phyloP scores from a whole-genome alignment of 179 eudicot species.

The Dionaea muscipula region DNA sequence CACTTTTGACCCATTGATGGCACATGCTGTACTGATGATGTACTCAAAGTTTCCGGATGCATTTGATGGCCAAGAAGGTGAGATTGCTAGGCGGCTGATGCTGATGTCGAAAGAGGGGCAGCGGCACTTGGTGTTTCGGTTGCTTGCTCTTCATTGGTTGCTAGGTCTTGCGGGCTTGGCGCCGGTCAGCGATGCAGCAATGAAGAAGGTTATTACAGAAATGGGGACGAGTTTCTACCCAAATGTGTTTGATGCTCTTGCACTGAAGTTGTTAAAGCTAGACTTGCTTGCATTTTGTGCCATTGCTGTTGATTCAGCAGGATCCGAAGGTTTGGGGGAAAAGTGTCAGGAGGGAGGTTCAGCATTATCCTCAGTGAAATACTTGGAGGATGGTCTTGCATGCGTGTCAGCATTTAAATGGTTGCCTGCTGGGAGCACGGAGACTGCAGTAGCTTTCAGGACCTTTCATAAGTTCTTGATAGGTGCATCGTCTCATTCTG shows the following conservation, averaged over 20 bases:
- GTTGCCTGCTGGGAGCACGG: slow-evolving; percentile 89
- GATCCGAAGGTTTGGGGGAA: slow-evolving; percentile 14
- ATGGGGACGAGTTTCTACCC: slow-evolving; percentile 52
- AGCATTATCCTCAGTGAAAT: slow-evolving; percentile 27
- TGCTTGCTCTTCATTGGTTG: slow-evolving; percentile 75
- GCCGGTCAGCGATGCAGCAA: slow-evolving; percentile 22
- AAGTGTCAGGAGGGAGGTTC: slow-evolving; percentile 13
- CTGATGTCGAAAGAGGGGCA: slow-evolving; percentile 53
- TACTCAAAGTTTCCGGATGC: slow-evolving; percentile 39
- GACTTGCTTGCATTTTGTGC: slow-evolving; percentile 66
- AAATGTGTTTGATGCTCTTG: slow-evolving; percentile 66
- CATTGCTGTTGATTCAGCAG: slow-evolving; percentile 18
- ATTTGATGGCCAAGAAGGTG: slow-evolving; percentile 55
- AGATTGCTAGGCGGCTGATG: slow-evolving; percentile 42
- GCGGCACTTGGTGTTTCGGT: slow-evolving; percentile 53
- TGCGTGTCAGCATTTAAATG: slow-evolving; percentile 68
- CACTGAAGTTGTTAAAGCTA: slow-evolving; percentile 66
- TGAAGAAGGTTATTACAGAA: slow-evolving; percentile 24
- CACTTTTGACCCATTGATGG: slow-evolving; percentile 60
- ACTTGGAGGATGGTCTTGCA: slow-evolving; percentile 60
- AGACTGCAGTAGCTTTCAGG: slow-evolving; percentile 73
- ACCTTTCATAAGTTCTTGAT: slow-evolving; percentile 65
- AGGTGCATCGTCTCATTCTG: slow-evolving; percentile 53
- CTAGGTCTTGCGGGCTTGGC: slow-evolving; percentile 41
- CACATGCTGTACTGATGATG: slow-evolving; percentile 56